Evolutionary conservation across 2,329 filamentous ascomycete genomes (phyloP), one percentile per base, ranked within the genome.

Genomic region (Cytospora piceicola): DNA sequence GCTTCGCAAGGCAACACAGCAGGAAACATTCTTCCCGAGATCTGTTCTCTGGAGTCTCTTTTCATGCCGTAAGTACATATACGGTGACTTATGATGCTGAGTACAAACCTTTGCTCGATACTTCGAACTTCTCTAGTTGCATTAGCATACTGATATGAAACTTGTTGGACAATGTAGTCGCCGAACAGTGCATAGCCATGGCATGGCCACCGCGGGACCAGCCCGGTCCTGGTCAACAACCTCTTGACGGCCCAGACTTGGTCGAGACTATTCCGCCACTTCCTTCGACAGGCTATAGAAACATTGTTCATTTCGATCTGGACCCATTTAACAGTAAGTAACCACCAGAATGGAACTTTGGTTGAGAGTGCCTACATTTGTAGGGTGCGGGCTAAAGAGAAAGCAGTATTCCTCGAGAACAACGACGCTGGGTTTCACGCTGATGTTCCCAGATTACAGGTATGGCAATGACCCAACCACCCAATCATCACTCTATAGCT

Each of bases 31-130:
- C 1, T 61, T 61, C 3, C 59, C 59, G 6, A 61, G 12, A 7
- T 32, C 59, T 12, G 59, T 61, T 2, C 59, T 61, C 4, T 61
- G 59, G 59, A 34, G 51, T 2, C 11, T 61, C 7, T 42, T 61
- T n/a, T 27, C 36, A 20, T 54, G 51, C 27, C 32, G 58, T 61
- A 32, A 61, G 58, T 61, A 30, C 17, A 20, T 61, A 30, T 22
- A 20, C 4, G 20, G 8, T 1, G 7, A 9, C 11, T 5, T 22
- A n/a, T 29, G 3, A 29, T 14, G n/a, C 2, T 17, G 27, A 27
- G 20, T 27, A 5, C 11, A 14, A 36, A 8, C 9, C 3, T 8
- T 1, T n/a, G 22, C 24, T 17, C 12, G 14, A 1, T 11, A 51
- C 2, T 17, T 8, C 11, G 14, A 3, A 29, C 22, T 9, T 24